Conservation (phyloP, 495 filamentous ascomycete genomes). For the Penicillium canescens region DNA sequence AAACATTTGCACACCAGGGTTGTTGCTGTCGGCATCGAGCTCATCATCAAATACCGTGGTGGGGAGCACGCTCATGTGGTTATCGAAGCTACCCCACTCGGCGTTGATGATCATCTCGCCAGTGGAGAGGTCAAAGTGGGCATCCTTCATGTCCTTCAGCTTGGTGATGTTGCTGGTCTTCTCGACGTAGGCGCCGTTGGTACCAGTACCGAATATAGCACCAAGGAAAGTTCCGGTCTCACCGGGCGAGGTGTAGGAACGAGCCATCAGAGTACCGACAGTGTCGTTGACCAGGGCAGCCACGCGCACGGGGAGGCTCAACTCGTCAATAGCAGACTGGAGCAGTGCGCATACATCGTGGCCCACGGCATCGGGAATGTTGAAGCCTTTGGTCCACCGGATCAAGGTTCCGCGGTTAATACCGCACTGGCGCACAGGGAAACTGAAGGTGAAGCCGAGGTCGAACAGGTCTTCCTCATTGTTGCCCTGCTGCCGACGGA, state of each 20-base stretch:
- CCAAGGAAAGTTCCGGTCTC: conserved; percentile 85
- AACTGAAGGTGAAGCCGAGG: conserved; percentile 96
- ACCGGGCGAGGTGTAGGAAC: conserved; percentile 89
- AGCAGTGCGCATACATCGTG: conserved; percentile 92
- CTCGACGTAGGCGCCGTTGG: conserved; percentile 88
- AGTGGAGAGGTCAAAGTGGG: conserved; percentile 74
- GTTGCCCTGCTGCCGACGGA: conserved; percentile 57
- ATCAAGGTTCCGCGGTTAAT: conserved; percentile 93
- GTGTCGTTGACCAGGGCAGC: conserved; percentile 97
- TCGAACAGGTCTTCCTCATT: conserved; percentile 76
- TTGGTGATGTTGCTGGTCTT: conserved; percentile 52
- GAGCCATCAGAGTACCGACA: conserved; percentile 95
- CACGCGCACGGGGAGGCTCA: conserved; percentile 86
- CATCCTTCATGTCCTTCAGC: conserved; percentile 42
- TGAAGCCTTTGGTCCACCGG: conserved; percentile 98
- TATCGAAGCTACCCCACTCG: conserved; percentile 98
- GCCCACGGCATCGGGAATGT: conserved; percentile 88
- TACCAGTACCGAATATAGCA: conserved; percentile 90
- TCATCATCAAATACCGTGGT: conserved; percentile 79
- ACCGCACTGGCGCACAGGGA: conserved; percentile 89
- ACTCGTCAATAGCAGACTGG: conserved; percentile 85
- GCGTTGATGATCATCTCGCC: conserved; percentile 98
- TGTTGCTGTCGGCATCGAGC: conserved; percentile 78
- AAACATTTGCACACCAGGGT: conserved; percentile 98
- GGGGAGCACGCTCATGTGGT: conserved; percentile 81